phyloP scores from a whole-genome alignment of 2,329 filamentous ascomycete genomes.

The Rhytidhysteron rufulum region DNA sequence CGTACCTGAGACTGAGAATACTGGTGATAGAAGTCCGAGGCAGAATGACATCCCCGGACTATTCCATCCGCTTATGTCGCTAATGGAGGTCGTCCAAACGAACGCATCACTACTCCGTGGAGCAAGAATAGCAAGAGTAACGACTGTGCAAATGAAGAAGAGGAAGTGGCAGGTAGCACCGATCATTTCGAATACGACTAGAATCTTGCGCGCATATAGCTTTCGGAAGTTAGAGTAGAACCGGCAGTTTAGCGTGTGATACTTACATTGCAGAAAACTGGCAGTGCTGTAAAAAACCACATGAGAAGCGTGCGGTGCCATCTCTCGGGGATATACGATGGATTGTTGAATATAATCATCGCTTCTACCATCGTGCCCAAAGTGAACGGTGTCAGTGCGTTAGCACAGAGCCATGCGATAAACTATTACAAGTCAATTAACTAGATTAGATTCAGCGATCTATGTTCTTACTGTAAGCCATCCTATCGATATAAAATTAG shows the following conservation, averaged over 20 bases:
- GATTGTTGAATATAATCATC: slow-evolving; percentile 30
- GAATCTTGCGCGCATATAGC: slow-evolving; percentile 34
- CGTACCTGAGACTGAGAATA: slow-evolving; percentile 27
- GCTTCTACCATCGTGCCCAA: slow-evolving; percentile 11
- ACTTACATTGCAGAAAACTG: slow-evolving; percentile 32
- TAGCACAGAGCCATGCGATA: slow-evolving; percentile 30
- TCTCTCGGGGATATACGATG: slow-evolving; percentile 26
- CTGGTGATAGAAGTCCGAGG: slow-evolving; percentile 31
- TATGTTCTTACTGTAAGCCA: not conserved
- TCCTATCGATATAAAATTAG: slow-evolving; percentile 20
- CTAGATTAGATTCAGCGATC: not conserved
- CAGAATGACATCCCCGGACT: slow-evolving; percentile 37
- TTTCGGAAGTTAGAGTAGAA: not conserved
- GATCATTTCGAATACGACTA: slow-evolving; percentile 43
- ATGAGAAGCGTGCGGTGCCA: slow-evolving; percentile 49
- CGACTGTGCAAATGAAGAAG: slow-evolving; percentile 45
- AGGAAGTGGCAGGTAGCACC: slow-evolving; percentile 43
- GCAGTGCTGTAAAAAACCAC: slow-evolving; percentile 35
- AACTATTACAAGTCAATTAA: slow-evolving; percentile 19
- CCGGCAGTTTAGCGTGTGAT: not conserved
- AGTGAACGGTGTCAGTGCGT: slow-evolving; percentile 13
- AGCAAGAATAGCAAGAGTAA: slow-evolving; percentile 39
- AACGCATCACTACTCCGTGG: slow-evolving; percentile 30
- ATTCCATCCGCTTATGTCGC: slow-evolving; percentile 38
- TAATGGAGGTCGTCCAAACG: slow-evolving; percentile 43